Evolutionary conservation across 2,329 filamentous ascomycete species (phyloP), one percentile per base, ranked within the genome.

Genomic region (Ceratocystis diversiconidia): DNA sequence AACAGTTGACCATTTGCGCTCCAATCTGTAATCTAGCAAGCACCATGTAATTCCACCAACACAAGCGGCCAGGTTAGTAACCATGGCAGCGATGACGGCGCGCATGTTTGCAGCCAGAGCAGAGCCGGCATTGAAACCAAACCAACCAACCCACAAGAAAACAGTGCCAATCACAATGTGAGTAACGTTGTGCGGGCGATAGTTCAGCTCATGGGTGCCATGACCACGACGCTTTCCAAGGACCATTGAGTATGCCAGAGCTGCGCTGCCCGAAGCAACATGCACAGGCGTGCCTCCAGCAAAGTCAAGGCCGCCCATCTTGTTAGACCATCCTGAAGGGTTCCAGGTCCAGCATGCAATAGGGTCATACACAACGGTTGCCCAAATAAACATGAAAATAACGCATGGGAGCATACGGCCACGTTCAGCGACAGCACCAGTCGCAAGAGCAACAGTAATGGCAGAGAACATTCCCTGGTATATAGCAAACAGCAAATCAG

Each of bases 291-390:
- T 95, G 71, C 91, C 91, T 69, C 91, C 90, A 25, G 91, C 91
- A 72, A 94, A 95, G 75, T 95, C 91, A 57, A 95, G 81, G 32
- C 88, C 89, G 60, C 90, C 90, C 76, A 95, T 82, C 69, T 83
- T 80, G 75, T 82, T 88, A 12, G 86, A 85, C 91, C 91, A 96
- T 25, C 91, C 91, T 41, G 79, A 78, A 0, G 88, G 75, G 73
- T 95, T 95, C 91, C 91, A 96, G 7, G 89, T 95, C 91, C 91
- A 96, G 81, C 90, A 95, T 59, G 91, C 91, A 73, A 96, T 91
- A 1, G 90, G 88, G 71, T 96, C 90, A 76, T 96, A 96, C 73
- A 96, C 88, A 67, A 95, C 73, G 4, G 91, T 96, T 1, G 87
- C 82, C 91, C 91, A 96, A 74, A 95, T 78, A 72, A 96, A 92